Evolutionary conservation across 2,329 filamentous ascomycete species (phyloP), one percentile per base, ranked within the genome.

Genomic region (Fusarium coffeatum): DNA sequence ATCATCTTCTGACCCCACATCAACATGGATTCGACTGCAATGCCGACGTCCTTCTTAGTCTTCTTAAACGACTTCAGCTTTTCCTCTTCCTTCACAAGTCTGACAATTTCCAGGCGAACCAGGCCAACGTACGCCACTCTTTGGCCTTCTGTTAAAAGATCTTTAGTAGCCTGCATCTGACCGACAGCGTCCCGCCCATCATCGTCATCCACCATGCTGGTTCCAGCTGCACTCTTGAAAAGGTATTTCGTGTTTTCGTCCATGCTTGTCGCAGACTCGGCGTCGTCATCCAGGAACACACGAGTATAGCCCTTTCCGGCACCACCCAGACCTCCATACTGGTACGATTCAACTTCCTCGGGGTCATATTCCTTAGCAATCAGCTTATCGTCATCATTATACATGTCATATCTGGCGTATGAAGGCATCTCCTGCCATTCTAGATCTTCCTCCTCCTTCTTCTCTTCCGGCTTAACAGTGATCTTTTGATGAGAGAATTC

Each of bases 1-100:
- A 99, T 99, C 87, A 97, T 97, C 83, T 97, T 97, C 79, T 99
- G 96, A 59, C 92, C 90, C 95, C 95, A 99, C 92, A 98, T 98
- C 80, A 92, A 92, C 83, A 93, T 91, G 37, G 90, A 88, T 79
- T 98, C 96, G 13, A 89, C 83, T 1, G 92, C 88, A 65, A 91
- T 82, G 30, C 88, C 85, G 13, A 94, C 78, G 45, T 89, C 83
- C 78, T 95, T 98, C 80, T 91, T 96, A 3, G 88, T 87, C 43
- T 85, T 87, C 74, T 86, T 93, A 4, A 86, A 89, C 28, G 82
- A 80, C 64, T 89, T 87, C 41, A 94, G 78, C 13, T 80, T 79
- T 59, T 93, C 89, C 56, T 90, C 78, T 32, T 92, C 90, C 67
- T 88, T 88, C 55, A 90, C 84, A 90, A 99, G 93, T 64, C 88